Evolutionary conservation across 2,329 filamentous ascomycete genomes (phyloP).

Genomic region (Elsinoe ampelina): DNA sequence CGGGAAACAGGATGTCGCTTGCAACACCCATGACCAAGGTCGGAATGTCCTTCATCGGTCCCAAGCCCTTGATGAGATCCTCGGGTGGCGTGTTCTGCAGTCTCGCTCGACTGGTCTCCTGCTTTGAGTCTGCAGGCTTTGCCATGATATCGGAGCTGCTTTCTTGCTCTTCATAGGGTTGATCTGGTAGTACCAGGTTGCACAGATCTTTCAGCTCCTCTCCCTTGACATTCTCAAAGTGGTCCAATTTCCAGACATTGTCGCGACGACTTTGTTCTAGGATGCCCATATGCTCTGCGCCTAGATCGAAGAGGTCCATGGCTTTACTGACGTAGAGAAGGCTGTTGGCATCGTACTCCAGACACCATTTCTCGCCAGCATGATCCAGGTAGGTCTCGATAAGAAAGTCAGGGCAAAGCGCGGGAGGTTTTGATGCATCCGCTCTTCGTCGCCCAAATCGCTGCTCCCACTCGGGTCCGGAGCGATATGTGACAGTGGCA

Average conservation of each 20-base stretch:
- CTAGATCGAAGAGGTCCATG: constrained; percentile 96
- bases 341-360: constrained; percentile 94
- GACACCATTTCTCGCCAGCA: constrained; percentile 94
- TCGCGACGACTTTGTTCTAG: constrained; percentile 53
- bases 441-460: constrained; percentile 82
- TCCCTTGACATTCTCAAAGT: constrained; percentile 29
- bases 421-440: constrained; percentile 76
- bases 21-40: constrained; percentile 87
- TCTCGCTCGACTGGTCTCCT: constrained; percentile 13
- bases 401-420: constrained; percentile 91
- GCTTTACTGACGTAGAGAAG: constrained; percentile 94
- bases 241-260: constrained; percentile 50
- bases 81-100: constrained; percentile 52
- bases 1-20: constrained; percentile 92
- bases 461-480: constrained; percentile 94
- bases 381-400: constrained; percentile 98
- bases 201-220: constrained; percentile 45
- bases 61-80: constrained; percentile 70
- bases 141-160: constrained; percentile 36
- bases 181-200: constrained; percentile 70
- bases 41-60: constrained; percentile 62
- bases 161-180: constrained; percentile 81
- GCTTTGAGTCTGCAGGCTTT: constrained; percentile 20
- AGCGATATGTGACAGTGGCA: constrained; percentile 93
- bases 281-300: constrained; percentile 57